Evolutionary conservation across 177 flowering plant genomes (phyloP), one percentile per base, ranked within the genome.

Genomic region (Vitis hybrid): DNA sequence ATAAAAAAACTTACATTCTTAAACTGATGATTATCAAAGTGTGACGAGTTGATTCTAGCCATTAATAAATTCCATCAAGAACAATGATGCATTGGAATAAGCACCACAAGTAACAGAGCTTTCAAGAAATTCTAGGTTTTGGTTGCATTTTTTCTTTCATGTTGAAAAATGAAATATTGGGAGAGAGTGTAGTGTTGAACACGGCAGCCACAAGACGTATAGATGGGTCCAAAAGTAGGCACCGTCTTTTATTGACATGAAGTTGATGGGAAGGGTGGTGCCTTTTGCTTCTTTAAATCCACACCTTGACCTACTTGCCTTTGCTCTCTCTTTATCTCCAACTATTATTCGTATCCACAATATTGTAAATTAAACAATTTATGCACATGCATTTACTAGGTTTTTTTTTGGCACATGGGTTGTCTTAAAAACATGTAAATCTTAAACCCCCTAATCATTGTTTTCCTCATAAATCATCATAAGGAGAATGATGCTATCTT

Each of bases 161-260:
- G 65, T 76, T 76, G 75, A 76, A 76, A 40, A 40, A 40, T 40
- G 48, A 1, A 40, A 40, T 40, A 2, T 24, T 71, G 68, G 11
- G 55, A 24, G 56, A 35, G 46, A 56, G 75, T 35, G 64, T 48
- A 60, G 77, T 62, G 74, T 74, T 32, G 77, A 74, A 71, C 75
- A 78, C 80, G 80, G 77, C 74, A 73, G 70, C 65, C 63, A 2
- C 12, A 63, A 64, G 60, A 60, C n/a, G 10, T 14, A 21, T 4
- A 4, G 56, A 70, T 66, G 74, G 62, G 80, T 65, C 76, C 80
- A 77, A 73, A 73, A 71, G 80, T 78, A 78, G 80, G 80, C 80
- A 78, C 80, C 80, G 77, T 78, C 80, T 67, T 67, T 78, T 66
- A 51, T 78, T 78, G 80, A 78, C 73, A 73, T n/a, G 76, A 59